Evolutionary conservation across 305 asterid species (phyloP).

Genomic region (Nicotiana rustica): DNA sequence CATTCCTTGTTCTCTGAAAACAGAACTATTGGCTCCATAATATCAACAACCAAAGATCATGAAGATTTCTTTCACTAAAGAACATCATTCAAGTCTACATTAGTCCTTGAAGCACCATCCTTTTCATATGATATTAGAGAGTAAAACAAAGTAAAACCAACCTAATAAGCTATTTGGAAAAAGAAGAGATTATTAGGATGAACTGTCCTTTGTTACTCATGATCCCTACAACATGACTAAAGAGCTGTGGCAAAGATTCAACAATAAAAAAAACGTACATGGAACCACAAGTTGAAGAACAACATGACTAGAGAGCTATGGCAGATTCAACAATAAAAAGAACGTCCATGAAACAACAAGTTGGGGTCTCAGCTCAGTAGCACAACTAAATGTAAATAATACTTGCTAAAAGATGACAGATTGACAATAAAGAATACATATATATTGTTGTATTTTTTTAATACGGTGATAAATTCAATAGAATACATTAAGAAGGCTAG

Average conservation of each 20-base stretch:
- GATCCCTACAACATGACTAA: background rate
- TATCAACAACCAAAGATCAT: background rate
- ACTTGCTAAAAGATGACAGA: too few species aligned
- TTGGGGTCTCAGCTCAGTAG: background rate
- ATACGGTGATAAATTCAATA: background rate
- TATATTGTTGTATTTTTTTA: background rate
- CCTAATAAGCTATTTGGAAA: background rate
- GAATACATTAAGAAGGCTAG: too few species aligned
- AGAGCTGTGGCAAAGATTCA: background rate
- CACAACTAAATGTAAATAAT: background rate
- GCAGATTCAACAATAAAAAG: background rate
- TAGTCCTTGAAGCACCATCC: background rate
- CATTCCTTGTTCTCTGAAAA: background rate
- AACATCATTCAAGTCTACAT: background rate
- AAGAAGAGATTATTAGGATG: background rate
- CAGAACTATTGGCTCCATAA: background rate
- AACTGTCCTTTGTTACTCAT: background rate
- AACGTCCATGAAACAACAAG: background rate
- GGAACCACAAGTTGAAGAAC: background rate
- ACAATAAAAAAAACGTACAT: background rate
- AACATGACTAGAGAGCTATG: too few species aligned
- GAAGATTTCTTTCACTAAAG: background rate
- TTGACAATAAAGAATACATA: background rate
- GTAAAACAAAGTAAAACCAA: background rate
- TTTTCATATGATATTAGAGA: background rate